These are phyloP conservation scores for Colletotrichum sp. DNA, from an alignment of 2,329 filamentous ascomycete genomes.

Conservation along the genomic window DNA sequence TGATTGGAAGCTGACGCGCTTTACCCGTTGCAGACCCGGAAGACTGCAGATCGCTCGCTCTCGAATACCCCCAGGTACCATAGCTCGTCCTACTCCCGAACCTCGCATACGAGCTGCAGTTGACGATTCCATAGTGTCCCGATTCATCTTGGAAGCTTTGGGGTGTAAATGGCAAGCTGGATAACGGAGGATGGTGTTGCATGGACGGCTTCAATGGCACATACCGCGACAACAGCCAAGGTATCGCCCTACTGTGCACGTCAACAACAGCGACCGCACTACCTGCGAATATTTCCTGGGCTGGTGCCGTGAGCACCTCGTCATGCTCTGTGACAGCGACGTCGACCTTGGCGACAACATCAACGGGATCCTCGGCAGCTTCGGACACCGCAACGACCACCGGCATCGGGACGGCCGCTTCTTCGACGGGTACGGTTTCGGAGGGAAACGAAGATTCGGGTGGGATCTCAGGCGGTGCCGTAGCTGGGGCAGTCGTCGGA, in stretches of 20 bases:
- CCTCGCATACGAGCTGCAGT: neutral
- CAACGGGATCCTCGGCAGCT: neutral
- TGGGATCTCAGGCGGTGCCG: neutral
- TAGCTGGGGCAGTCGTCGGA: neutral
- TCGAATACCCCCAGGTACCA: neutral
- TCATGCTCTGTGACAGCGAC: neutral
- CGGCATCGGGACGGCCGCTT: neutral
- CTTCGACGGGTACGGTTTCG: neutral
- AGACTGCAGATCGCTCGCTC: neutral
- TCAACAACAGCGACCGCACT: neutral
- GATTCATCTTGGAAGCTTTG: neutral
- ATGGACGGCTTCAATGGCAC: neutral
- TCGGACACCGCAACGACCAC: neutral
- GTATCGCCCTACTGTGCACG: neutral
- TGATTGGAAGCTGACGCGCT: neutral
- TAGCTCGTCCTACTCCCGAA: neutral
- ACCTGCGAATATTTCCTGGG: neutral
- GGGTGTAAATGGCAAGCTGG: neutral
- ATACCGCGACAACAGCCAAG: neutral
- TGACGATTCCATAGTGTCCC: neutral
- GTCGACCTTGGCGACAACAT: neutral
- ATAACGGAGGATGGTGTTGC: slow-evolving; percentile 1
- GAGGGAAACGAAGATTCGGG: neutral
- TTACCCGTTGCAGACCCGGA: neutral
- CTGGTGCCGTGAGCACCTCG: neutral